Conservation (phyloP, 2,329 filamentous ascomycete species). For the Ceratocystis lukuohia region DNA sequence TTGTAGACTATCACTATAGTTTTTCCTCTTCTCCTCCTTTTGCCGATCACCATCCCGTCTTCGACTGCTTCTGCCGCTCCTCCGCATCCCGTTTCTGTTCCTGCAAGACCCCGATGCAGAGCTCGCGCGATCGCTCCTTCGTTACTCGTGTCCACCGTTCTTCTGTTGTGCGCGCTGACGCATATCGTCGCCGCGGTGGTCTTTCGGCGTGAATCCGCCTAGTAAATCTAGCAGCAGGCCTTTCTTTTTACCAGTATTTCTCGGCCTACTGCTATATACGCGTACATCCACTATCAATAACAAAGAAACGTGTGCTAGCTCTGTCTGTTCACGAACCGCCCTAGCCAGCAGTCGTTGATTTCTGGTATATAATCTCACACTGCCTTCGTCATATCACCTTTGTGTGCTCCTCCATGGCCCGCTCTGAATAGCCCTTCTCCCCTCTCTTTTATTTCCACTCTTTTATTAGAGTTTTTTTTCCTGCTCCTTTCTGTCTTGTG, state of each 20-base stretch:
- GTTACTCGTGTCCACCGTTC: slow-evolving; percentile 11
- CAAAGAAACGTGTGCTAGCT: background rate
- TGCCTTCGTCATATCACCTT: background rate
- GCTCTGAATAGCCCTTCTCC: slow-evolving; percentile 4
- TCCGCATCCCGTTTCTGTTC: slow-evolving; percentile 7
- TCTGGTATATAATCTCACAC: background rate
- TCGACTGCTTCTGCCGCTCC: slow-evolving; percentile 10
- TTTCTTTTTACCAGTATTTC: background rate
- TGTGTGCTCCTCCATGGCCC: background rate
- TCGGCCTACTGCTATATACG: background rate
- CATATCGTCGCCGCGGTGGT: slow-evolving; percentile 19
- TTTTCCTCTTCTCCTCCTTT: background rate
- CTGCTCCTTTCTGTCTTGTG: slow-evolving; percentile 1
- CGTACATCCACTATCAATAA: background rate
- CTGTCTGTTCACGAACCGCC: slow-evolving; percentile 13
- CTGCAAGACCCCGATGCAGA: slow-evolving; percentile 14
- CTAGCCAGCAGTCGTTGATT: background rate
- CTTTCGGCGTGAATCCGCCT: slow-evolving; percentile 18
- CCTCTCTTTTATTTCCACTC: slow-evolving; percentile 17
- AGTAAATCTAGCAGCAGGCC: background rate
- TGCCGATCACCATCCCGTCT: slow-evolving; percentile 5
- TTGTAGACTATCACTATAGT: slow-evolving; percentile 12
- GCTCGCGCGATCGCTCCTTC: slow-evolving; percentile 8
- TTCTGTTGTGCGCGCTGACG: slow-evolving; percentile 18
- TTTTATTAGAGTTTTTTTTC: slow-evolving; percentile 18